Evolutionary conservation across 371 early-diverging fungal species (phyloP), one percentile per base, ranked within the genome.

Genomic region (Chytridium lagenaria): DNA sequence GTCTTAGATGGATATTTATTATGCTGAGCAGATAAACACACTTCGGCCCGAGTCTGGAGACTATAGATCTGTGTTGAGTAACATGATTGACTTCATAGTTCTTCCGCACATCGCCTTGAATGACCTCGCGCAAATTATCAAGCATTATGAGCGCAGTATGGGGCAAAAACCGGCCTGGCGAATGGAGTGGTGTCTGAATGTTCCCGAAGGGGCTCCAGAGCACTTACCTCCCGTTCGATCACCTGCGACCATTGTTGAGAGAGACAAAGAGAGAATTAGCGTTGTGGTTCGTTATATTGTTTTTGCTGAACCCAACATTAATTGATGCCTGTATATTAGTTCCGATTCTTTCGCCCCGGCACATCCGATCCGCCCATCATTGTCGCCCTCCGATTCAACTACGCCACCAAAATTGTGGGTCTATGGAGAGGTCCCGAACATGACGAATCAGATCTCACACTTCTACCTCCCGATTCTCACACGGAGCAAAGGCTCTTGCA

Each of bases 361-460:
- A 7, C 30, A 23, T 7, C 22, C 7, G 72, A 72, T 28, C 28
- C 33, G 37, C 44, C 28, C 7, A 16, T 49, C 30, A 26, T 76
- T 16, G 26, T 76, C 23, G 71, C 77, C 15, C 10, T 79, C 19
- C 67, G 72, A 33, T 80, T 72, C 76, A 80, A 80, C 57, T 76
- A 67, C 61, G 23, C 30, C 12, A 75, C 77, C 1, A 70, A 55
- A 26, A 63, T 80, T 7, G 55, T 77, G 26, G 55, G 67, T 2
- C 69, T 59, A 7, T 79, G 79, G 79, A 51, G 50, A 37, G 61
- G 52, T 26, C 57, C 57, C 1, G 49, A 61, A 12, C 49, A 28
- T 2, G 68, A 77, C 36, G 28, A 33, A n/a, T 37, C 65, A 34
- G 77, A 77, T 40, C 49, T 77, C 1, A 77, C 77, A 16, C 30